Base-by-base conservation (phyloP, 2,329 filamentous ascomycete genomes). In the Aspergillus niger region DNA sequence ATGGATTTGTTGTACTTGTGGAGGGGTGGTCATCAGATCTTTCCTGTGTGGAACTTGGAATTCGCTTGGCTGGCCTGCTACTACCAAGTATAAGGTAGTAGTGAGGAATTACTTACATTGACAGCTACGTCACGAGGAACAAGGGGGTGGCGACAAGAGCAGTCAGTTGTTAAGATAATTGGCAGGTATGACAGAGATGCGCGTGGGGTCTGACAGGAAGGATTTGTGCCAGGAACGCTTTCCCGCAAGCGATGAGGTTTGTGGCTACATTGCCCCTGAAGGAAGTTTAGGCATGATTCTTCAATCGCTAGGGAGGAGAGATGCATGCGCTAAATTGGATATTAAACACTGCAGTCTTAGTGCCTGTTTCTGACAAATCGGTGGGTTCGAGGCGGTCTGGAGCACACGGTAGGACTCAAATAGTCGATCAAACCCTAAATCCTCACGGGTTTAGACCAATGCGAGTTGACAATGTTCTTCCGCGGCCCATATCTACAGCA, bases 281-380 rank as follows among this genome's bases (percentile, higher is more conserved):
- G 44, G 24, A 28, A 17, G 17, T 28, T 30, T 28, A 13, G 24
- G 44, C 24, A 26, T 49, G 24, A 28, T 48, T 26, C 8, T 28
- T 49, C 15, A 15, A 47, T 26, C 20, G 43, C 43, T 22, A 30
- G 39, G 32, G 32, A n/a, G 22, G 44, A 30, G 22, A 28, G 22
- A 28, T 15, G 44, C 44, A 49, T 24, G 44, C 22, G 44, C 44
- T 49, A 49, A 30, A 30, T 4, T 49, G 24, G 44, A 26, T 48
- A 48, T 49, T 30, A 49, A n/a, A 49, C 44, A 30, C 44, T 49
- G 44, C 44, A 49, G 22, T 8, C 13, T 49, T 49, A 49, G 44
- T 49, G 44, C 24, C 47, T 49, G 22, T 32, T 50, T 30, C 47
- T 50, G 47, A 50, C 47, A 50, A 50, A 50, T 50, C 26, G 47